phyloP scores from a whole-genome alignment of 495 filamentous ascomycete species.

The Hypoxylon fragiforme region DNA sequence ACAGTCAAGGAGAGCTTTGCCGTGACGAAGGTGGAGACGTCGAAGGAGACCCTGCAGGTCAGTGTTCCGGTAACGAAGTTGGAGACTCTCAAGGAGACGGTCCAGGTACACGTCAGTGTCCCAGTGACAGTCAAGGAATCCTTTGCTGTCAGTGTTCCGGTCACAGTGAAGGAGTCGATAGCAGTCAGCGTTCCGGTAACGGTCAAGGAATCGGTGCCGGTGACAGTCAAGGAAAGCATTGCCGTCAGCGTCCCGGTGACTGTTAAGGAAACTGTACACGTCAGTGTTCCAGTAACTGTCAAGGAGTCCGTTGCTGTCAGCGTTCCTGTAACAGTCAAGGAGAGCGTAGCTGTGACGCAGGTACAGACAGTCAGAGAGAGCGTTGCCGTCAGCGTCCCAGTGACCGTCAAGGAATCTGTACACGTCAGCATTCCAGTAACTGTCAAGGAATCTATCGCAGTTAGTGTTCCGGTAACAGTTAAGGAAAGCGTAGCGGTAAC shows the following conservation, averaged over 20 bases:
- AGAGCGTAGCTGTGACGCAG: too few species aligned
- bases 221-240: background rate
- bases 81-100: constrained; percentile 16
- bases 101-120: constrained; percentile 4
- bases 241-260: too few species aligned
- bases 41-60: too few species aligned
- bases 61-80: constrained; percentile 5
- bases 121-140: constrained; percentile 16
- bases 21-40: constrained; percentile 16
- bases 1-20: too few species aligned
- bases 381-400: constrained; percentile 5
- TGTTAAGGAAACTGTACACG: too few species aligned
- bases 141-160: constrained; percentile 4
- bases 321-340: constrained; percentile 7
- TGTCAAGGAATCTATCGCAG: constrained; percentile 11
- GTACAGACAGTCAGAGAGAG: constrained; percentile 9
- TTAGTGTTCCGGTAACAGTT: constrained; percentile 12
- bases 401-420: constrained; percentile 14
- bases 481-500: constrained; percentile 7
- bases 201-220: too few species aligned
- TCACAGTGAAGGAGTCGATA: background rate
- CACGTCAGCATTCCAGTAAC: constrained; percentile 14
- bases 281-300: constrained; percentile 2
- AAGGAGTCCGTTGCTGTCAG: constrained; percentile 16
- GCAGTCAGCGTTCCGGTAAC: too few species aligned